phyloP scores from a whole-genome alignment of 2,329 filamentous ascomycete genomes.

The Pseudohalonectria lignicola region DNA sequence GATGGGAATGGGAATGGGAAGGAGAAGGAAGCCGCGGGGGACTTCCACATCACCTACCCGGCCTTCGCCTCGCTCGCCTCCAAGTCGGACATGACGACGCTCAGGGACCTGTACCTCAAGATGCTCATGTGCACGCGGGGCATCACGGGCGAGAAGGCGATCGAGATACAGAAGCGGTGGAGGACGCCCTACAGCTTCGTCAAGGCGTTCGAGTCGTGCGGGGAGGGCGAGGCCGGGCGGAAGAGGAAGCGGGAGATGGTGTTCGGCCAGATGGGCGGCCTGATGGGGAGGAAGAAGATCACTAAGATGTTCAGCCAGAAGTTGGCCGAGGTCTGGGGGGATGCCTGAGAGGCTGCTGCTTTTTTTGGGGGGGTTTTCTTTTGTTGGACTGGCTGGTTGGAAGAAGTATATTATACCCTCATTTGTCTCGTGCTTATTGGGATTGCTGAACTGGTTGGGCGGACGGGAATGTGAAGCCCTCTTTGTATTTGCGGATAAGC shows the following conservation, averaged over 20 bases:
- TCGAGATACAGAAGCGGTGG: constrained; percentile 74
- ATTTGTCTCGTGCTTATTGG: no score
- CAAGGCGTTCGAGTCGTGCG: constrained; percentile 54
- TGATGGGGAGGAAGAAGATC: constrained; percentile 61
- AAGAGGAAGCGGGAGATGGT: constrained; percentile 53
- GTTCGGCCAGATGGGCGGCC: constrained; percentile 38
- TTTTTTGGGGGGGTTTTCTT: no score
- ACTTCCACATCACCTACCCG: constrained; percentile 55
- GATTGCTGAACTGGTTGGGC: no score
- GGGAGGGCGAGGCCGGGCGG: constrained; percentile 31
- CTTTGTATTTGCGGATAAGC: no score
- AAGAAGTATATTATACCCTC: not conserved
- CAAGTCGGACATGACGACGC: constrained; percentile 63
- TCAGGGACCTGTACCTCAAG: constrained; percentile 68
- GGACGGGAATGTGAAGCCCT: no score
- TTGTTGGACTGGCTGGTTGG: not conserved
- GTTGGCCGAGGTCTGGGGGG: constrained; percentile 64
- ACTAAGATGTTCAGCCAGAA: constrained; percentile 53
- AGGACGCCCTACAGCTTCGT: constrained; percentile 61
- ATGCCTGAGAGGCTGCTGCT: no score
- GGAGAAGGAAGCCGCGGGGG: not conserved
- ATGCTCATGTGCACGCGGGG: constrained; percentile 78
- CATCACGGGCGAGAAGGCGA: constrained; percentile 64
- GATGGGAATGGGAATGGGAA: constrained; percentile 20
- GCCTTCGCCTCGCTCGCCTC: constrained; percentile 63